These are phyloP conservation scores for Decorospora gaudefroyi DNA, from an alignment of 2,329 filamentous ascomycete species.

Conservation along the genomic window DNA sequence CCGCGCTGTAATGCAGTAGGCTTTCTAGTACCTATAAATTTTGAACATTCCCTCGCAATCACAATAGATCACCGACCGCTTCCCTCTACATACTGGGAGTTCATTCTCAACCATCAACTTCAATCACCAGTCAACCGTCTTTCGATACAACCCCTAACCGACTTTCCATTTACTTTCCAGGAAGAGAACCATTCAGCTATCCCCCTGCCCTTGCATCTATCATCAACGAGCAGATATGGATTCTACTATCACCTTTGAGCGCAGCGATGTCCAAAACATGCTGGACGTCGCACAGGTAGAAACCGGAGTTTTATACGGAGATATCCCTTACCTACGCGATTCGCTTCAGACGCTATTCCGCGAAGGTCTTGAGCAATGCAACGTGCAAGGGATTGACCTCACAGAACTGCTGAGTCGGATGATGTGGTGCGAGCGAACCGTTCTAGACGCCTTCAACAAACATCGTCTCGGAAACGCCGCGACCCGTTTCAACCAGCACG, in stretches of 20 bases:
- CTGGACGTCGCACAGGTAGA: slow-evolving; percentile 6
- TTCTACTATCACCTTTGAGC: background rate
- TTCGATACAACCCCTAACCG: background rate
- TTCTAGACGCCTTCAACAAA: slow-evolving; percentile 20
- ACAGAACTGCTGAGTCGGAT: slow-evolving; percentile 6
- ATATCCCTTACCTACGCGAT: slow-evolving; percentile 3
- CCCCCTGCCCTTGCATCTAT: background rate
- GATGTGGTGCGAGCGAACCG: slow-evolving; percentile 4
- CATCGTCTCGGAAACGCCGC: slow-evolving; percentile 15
- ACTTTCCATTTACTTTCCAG: background rate
- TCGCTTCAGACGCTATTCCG: slow-evolving; percentile 2
- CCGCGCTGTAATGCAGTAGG: too few relatives aligned
- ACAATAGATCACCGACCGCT: background rate
- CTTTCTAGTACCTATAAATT: too few relatives aligned
- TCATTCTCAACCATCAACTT: background rate
- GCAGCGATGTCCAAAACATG: slow-evolving; percentile 7
- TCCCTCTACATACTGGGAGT: background rate
- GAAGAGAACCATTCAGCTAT: background rate
- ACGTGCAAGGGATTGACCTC: background rate
- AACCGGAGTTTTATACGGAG: slow-evolving; percentile 3
- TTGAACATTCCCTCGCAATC: too few relatives aligned
- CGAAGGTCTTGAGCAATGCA: slow-evolving; percentile 6
- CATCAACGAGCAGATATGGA: background rate
- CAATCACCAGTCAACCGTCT: background rate
- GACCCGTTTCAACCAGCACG: slow-evolving; percentile 1